Conservation (phyloP, 225 moss, liverwort and hornwort genomes). For the Marchantia polymorpha region DNA sequence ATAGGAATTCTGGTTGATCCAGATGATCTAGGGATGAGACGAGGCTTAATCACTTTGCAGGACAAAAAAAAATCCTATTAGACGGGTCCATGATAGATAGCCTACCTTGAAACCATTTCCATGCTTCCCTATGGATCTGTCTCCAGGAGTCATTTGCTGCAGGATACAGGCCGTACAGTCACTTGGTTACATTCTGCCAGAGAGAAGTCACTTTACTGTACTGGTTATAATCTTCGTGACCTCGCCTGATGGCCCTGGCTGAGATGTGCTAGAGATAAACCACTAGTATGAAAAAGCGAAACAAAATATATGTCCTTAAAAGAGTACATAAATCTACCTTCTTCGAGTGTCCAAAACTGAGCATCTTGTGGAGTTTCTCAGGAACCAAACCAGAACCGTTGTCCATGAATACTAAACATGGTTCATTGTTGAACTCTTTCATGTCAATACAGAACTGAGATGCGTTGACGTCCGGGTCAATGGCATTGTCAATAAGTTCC, state of each 20-base stretch:
- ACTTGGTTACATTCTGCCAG: background rate
- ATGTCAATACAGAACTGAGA: constrained; percentile 61
- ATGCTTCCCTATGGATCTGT: constrained; percentile 52
- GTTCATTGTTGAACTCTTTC: constrained; percentile 50
- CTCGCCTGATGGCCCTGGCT: too few relatives aligned
- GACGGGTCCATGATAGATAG: background rate
- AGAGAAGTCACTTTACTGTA: too few relatives aligned
- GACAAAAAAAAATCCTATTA: background rate
- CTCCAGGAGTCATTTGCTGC: constrained; percentile 52
- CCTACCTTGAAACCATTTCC: constrained; percentile 58
- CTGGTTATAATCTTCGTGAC: too few relatives aligned
- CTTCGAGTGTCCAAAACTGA: constrained; percentile 57
- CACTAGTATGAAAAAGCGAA: background rate
- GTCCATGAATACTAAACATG: constrained; percentile 58
- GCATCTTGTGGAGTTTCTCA: constrained; percentile 55
- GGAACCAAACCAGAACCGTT: constrained; percentile 52
- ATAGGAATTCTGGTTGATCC: background rate
- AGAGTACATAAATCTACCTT: constrained; percentile 29
- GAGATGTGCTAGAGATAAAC: too few relatives aligned
- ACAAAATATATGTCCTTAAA: background rate
- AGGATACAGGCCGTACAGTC: background rate
- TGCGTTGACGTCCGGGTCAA: constrained; percentile 58
- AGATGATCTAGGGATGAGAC: background rate
- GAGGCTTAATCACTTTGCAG: too few relatives aligned
- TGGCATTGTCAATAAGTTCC: constrained; percentile 56